Percentiles rank a stretch among this genome's conserved stretches.
Evolutionary conservation across 1,284 basidiomycete species (phyloP).

Genomic region (Omphalotus olearius): DNA sequence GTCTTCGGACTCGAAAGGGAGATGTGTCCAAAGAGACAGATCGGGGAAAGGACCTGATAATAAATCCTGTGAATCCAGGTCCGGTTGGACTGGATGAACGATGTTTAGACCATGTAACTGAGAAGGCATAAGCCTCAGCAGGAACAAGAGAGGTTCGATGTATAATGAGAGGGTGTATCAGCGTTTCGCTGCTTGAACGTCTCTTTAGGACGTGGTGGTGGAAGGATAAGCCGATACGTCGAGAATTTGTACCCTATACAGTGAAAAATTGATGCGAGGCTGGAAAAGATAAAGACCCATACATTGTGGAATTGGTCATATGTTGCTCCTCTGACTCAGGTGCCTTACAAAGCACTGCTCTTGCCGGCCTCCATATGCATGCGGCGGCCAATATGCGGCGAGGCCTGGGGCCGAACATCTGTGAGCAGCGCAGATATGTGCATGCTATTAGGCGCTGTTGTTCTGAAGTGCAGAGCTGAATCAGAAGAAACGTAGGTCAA

Average conservation of each 20-base stretch:
- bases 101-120: slow-evolving; percentile 75
- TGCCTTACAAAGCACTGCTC: neutral
- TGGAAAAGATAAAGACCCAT: too few relatives aligned
- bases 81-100: slow-evolving; percentile 48
- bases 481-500: too few relatives aligned
- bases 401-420: too few relatives aligned
- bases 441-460: too few relatives aligned
- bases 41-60: slow-evolving; percentile 64
- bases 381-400: too few relatives aligned
- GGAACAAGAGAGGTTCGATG: neutral
- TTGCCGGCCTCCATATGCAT: too few relatives aligned
- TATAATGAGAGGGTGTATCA: slow-evolving; percentile 6
- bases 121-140: slow-evolving; percentile 32
- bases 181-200: neutral
- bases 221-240: neutral
- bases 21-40: slow-evolving; percentile 75
- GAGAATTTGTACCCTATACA: neutral
- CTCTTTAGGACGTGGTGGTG: slow-evolving; percentile 11
- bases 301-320: neutral
- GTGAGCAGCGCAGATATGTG: too few relatives aligned
- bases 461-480: too few relatives aligned
- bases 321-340: neutral
- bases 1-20: slow-evolving; percentile 76
- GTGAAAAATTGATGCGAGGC: neutral
- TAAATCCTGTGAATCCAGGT: slow-evolving; percentile 51